phyloP scores from a whole-genome alignment of 2,329 filamentous ascomycete species.

The Calonectria pseudoturangicola region DNA sequence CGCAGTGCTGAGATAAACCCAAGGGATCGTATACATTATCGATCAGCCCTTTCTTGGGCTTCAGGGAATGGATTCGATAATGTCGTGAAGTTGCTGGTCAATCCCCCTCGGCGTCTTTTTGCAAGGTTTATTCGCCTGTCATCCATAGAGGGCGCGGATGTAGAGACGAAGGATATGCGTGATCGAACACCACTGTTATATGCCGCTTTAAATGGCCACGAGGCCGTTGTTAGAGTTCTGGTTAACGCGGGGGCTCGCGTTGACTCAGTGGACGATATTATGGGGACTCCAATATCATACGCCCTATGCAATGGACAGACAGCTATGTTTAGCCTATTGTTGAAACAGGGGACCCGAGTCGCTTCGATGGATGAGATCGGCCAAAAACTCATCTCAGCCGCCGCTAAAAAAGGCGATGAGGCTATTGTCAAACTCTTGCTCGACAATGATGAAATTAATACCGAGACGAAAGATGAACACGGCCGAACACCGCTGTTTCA shows the following conservation, averaged over 20 bases:
- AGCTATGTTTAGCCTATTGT: too few species aligned
- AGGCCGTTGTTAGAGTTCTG: slow-evolving; percentile 30
- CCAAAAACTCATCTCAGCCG: not conserved
- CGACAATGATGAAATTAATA: too few species aligned
- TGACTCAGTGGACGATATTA: slow-evolving; percentile 18
- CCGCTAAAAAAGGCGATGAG: too few species aligned
- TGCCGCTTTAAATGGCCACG: slow-evolving; percentile 33
- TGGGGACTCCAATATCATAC: slow-evolving; percentile 30
- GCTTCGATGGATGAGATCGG: not conserved
- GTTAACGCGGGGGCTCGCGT: slow-evolving; percentile 12
- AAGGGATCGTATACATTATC: not conserved
- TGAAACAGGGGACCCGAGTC: not conserved
- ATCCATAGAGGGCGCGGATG: not conserved
- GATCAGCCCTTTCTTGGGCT: slow-evolving; percentile 31
- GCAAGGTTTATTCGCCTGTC: too few species aligned
- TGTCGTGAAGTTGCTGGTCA: slow-evolving; percentile 31
- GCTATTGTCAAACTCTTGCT: too few species aligned
- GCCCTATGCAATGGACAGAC: not conserved
- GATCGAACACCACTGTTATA: slow-evolving; percentile 23
- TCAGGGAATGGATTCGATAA: slow-evolving; percentile 25
- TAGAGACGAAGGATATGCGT: slow-evolving; percentile 4
- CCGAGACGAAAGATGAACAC: too few species aligned
- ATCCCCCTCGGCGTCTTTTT: not conserved
- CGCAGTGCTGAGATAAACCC: slow-evolving; percentile 30
- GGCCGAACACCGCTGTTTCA: too few species aligned